A percentile compares a stretch with the other conserved stretches of the same genome.
Conservation (phyloP, 2,329 filamentous ascomycete genomes). For the Escovopsis sp. region DNA sequence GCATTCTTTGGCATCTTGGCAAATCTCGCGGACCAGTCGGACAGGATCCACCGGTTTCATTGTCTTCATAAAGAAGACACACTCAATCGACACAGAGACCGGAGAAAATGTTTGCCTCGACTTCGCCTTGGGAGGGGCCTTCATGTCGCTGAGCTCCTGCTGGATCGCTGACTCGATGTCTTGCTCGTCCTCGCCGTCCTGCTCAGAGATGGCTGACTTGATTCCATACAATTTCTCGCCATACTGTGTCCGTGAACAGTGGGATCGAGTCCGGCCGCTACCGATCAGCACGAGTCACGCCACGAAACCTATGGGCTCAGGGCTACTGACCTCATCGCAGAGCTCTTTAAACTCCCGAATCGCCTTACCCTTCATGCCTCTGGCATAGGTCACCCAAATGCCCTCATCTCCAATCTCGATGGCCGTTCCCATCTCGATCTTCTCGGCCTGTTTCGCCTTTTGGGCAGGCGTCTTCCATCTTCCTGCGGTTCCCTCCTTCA, state of each 20-base stretch:
- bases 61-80: slow-evolving; percentile 48
- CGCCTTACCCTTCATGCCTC: slow-evolving; percentile 56
- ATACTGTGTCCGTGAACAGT: slow-evolving; percentile 33
- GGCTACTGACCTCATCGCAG: slow-evolving; percentile 44
- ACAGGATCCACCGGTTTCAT: slow-evolving; percentile 40
- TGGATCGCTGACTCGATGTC: slow-evolving; percentile 63
- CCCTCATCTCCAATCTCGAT: slow-evolving; percentile 57
- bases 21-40: slow-evolving; percentile 38
- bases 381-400: slow-evolving; percentile 65
- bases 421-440: slow-evolving; percentile 26
- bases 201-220: slow-evolving; percentile 19
- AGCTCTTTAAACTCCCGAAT: slow-evolving; percentile 51
- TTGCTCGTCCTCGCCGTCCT: slow-evolving; percentile 26
- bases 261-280: background rate
- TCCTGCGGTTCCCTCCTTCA: slow-evolving; percentile 35
- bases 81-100: slow-evolving; percentile 43
- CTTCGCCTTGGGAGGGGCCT: slow-evolving; percentile 23
- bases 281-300: slow-evolving; percentile 2
- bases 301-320: background rate
- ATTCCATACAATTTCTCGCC: slow-evolving; percentile 47
- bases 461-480: slow-evolving; percentile 50
- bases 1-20: slow-evolving; percentile 34
- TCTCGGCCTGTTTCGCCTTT: slow-evolving; percentile 30
- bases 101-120: slow-evolving; percentile 36
- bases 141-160: slow-evolving; percentile 54